Base-by-base conservation (phyloP, 257 asterid species). In the Apocynum venetum region DNA sequence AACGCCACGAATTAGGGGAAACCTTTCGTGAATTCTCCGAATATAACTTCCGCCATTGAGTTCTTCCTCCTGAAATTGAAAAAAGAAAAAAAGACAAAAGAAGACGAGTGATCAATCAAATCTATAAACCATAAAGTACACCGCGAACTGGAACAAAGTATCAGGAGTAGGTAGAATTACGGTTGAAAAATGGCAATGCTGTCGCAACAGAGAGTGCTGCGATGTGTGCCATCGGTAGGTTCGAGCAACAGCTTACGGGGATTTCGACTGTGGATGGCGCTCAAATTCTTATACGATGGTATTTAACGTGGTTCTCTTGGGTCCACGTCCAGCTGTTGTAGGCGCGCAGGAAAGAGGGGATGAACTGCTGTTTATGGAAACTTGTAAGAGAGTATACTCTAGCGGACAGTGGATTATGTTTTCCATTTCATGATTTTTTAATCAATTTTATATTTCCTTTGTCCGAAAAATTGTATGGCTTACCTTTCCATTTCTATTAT, bases 171-270 rank as follows among this genome's bases (percentile, higher is more conserved):
- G 10, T 43, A 12, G 47, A 17, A 25, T 77, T 71, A 77, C 80
- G 49, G n/a, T 31, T 43, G 76, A 70, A 51, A 36, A 43, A 19
- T 6, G 74, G 43, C 4, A 46, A 19, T 6, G 76, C 41, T 49
- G 71, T 44, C 19, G 80, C 61, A 31, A 67, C 60, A 35, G 55
- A 67, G 35, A 77, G 66, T 6, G 67, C 20, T 8, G 46, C 52
- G 35, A 55, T 69, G 15, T 35, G 63, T 65, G 73, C 61, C 72
- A 64, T 65, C 51, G 15, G 59, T 67, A 36, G 15, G 1, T 10
- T 17, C 14, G 44, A 43, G 44, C 66, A 13, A 63, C 2, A 63
- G 68, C 43, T 3, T 11, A 3, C n/a, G 3, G 47, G 47, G 7
- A 64, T 38, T 64, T 38, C 71, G 48, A 15, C 14, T 40, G 48